Evolutionary conservation across 306 rosid species (phyloP).

Genomic region (Vigna reflexopilosa): DNA sequence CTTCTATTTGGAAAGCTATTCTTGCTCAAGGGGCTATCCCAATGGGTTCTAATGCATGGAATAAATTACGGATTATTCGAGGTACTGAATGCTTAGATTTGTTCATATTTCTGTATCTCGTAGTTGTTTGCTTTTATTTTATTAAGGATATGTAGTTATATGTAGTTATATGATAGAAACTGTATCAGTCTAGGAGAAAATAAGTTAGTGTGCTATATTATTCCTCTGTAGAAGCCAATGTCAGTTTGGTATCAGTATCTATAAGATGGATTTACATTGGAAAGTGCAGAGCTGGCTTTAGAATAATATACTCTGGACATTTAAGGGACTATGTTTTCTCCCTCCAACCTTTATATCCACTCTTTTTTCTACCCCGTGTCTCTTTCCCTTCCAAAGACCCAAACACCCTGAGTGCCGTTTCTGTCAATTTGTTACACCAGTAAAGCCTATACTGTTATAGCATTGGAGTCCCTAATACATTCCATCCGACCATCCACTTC

Average conservation of each 20-base stretch:
- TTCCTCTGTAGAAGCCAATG: not conserved
- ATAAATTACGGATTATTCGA: constrained; percentile 72
- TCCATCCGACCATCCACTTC: not conserved
- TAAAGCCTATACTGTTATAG: not conserved
- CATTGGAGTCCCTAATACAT: not conserved
- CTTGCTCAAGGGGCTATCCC: constrained; percentile 79
- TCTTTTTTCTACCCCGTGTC: not conserved
- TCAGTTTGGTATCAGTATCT: not conserved
- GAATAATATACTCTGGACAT: not conserved
- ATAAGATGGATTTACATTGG: too few relatives aligned
- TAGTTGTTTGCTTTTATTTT: constrained; percentile 5
- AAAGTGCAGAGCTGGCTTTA: not conserved
- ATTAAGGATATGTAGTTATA: not conserved
- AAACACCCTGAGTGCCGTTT: not conserved
- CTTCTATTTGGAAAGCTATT: constrained; percentile 79
- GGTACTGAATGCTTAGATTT: constrained; percentile 55
- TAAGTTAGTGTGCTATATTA: constrained; percentile 3
- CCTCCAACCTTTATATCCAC: not conserved
- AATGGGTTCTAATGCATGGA: constrained; percentile 91
- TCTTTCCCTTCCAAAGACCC: not conserved
- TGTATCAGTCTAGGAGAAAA: not conserved
- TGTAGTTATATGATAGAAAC: constrained; percentile 25
- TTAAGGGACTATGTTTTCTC: not conserved
- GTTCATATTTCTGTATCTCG: constrained; percentile 8
- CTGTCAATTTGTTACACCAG: not conserved